phyloP scores from a whole-genome alignment of 2,329 filamentous ascomycete genomes.

The Colletotrichum somersetense region DNA sequence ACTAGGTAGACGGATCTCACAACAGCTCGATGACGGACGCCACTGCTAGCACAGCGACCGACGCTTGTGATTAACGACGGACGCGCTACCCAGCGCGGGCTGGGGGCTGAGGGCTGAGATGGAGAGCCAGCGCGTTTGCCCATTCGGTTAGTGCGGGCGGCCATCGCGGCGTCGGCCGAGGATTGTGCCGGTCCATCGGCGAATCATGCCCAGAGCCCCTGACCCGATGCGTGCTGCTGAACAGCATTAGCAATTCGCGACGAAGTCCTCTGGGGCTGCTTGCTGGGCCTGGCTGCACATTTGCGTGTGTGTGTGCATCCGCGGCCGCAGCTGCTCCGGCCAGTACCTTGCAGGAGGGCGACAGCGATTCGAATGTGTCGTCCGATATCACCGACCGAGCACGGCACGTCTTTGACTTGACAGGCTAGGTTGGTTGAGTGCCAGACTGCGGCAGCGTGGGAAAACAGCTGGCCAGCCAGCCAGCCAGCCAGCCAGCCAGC shows the following conservation, averaged over 20 bases:
- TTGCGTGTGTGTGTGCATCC: not conserved
- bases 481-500: too few relatives aligned
- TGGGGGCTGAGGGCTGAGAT: slow-evolving; percentile 28
- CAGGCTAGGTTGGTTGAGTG: not conserved
- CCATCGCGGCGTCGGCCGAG: slow-evolving; percentile 30
- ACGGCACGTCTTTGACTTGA: slow-evolving; percentile 10
- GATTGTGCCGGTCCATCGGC: slow-evolving; percentile 8
- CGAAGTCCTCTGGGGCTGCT: not conserved
- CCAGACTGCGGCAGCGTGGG: too few relatives aligned
- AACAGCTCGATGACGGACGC: slow-evolving; percentile 12
- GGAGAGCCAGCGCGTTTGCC: slow-evolving; percentile 2
- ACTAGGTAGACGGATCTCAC: slow-evolving; percentile 9
- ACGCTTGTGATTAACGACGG: slow-evolving; percentile 18
- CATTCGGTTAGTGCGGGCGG: slow-evolving; percentile 31
- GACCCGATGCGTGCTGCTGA: not conserved
- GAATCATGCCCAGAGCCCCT: not conserved
- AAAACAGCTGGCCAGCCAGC: too few relatives aligned
- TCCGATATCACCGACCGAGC: slow-evolving; percentile 16
- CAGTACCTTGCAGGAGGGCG: slow-evolving; percentile 25
- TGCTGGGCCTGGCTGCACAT: not conserved
- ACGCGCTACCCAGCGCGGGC: slow-evolving; percentile 19
- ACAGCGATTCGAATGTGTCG: not conserved
- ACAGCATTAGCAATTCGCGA: not conserved
- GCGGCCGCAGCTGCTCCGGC: slow-evolving; percentile 15
- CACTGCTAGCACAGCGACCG: slow-evolving; percentile 24